Conservation (phyloP, 306 rosid genomes). For the Rubus parviflorus region DNA sequence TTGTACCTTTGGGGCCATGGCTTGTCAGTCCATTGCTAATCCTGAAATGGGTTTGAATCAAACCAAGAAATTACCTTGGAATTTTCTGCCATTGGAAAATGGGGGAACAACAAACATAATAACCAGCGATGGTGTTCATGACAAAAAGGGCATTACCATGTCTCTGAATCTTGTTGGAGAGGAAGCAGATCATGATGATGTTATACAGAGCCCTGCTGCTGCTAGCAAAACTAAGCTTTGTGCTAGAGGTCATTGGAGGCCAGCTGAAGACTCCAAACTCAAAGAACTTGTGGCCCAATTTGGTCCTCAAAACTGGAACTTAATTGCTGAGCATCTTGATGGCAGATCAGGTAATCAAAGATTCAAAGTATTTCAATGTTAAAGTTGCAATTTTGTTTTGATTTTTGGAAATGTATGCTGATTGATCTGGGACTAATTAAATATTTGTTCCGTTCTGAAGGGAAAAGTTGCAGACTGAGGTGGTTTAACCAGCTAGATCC, state of each 20-base stretch:
- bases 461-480: constrained; percentile 91
- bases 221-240: constrained; percentile 51
- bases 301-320: constrained; percentile 97
- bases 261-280: constrained; percentile 81
- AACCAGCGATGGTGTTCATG: constrained; percentile 9
- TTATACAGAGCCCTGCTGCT: constrained; percentile 14
- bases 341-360: constrained; percentile 82
- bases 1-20: constrained; percentile 2
- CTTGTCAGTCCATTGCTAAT: neutral
- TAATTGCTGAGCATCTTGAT: constrained; percentile 67
- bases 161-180: constrained; percentile 45
- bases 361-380: too few relatives aligned
- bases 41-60: constrained; percentile 39
- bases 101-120: constrained; percentile 13
- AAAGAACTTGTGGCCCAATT: constrained; percentile 73
- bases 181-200: constrained; percentile 8
- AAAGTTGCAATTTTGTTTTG: neutral
- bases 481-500: constrained; percentile 96
- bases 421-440: neutral
- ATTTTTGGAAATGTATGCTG: neutral
- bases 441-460: constrained; percentile 29
- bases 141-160: constrained; percentile 17
- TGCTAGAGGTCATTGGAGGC: constrained; percentile 96
- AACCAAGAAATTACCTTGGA: neutral
- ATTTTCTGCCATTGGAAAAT: constrained; percentile 16